Evolutionary conservation across 768 basidiomycete genomes (phyloP).

Genomic region (Agrocybe praecox): DNA sequence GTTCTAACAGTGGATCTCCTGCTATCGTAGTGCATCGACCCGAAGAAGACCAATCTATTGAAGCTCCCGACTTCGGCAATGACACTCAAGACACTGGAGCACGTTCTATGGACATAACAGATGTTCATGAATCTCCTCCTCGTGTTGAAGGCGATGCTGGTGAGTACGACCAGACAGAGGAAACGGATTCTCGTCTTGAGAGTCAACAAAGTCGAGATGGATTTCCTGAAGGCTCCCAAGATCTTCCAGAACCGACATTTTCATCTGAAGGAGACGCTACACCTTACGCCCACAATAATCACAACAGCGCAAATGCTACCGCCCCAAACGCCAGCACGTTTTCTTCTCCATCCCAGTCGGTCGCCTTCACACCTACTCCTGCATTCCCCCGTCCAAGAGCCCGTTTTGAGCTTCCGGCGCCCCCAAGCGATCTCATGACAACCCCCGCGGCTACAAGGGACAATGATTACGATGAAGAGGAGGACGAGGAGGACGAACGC

Average conservation of each 20-base stretch:
- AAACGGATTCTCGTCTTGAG: constrained; percentile 24
- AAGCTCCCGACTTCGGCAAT: constrained; percentile 26
- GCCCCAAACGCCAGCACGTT: constrained; percentile 37
- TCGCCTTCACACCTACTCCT: constrained; percentile 71
- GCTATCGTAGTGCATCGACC: constrained; percentile 32
- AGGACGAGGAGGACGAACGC: constrained; percentile 21
- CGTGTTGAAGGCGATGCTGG: constrained; percentile 24
- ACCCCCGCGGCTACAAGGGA: constrained; percentile 31
- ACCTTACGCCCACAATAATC: constrained; percentile 30
- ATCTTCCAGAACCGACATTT: constrained; percentile 63
- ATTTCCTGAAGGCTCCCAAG: constrained; percentile 19
- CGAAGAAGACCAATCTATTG: constrained; percentile 18
- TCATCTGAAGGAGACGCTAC: constrained; percentile 63
- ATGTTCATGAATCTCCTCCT: constrained; percentile 49
- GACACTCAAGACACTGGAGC: constrained; percentile 35
- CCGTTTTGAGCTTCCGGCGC: constrained; percentile 57
- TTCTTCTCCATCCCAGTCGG: constrained; percentile 58
- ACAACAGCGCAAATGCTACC: constrained; percentile 16
- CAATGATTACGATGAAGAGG: neutral
- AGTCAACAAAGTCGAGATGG: constrained; percentile 11
- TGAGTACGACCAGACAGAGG: constrained; percentile 8
- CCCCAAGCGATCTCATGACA: constrained; percentile 40
- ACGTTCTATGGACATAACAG: constrained; percentile 56
- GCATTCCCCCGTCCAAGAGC: constrained; percentile 63
- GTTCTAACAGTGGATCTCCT: constrained; percentile 53